Evolutionary conservation across 2,329 filamentous ascomycete species (phyloP).

Genomic region (Fusarium concolor): DNA sequence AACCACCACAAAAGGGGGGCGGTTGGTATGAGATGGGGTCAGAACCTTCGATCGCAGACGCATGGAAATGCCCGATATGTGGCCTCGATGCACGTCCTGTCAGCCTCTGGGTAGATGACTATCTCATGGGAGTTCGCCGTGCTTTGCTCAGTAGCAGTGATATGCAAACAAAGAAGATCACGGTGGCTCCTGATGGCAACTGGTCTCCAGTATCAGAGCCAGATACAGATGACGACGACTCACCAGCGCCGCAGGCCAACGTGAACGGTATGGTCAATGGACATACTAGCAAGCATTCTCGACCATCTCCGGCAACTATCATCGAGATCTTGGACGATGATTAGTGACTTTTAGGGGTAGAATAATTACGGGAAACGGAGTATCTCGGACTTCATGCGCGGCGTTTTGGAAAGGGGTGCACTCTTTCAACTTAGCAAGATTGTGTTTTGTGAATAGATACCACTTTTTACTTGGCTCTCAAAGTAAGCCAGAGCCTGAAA

Average conservation of each 20-base stretch:
- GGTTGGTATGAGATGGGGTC: conserved; percentile 16
- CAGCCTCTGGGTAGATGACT: conserved; percentile 78
- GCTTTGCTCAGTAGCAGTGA: conserved; percentile 55
- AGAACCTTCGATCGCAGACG: conserved; percentile 71
- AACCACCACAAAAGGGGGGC: conserved; percentile 46
- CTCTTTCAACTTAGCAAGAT: conserved; percentile 15
- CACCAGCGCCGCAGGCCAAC: conserved; percentile 18
- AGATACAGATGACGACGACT: conserved; percentile 46
- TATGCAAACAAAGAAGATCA: conserved; percentile 48
- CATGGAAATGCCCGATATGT: conserved; percentile 91
- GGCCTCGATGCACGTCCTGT: conserved; percentile 79
- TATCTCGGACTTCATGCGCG: neutral
- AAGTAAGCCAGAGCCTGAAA: neutral
- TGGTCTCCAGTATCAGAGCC: conserved; percentile 51
- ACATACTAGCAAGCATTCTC: conserved; percentile 12
- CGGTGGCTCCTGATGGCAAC: conserved; percentile 46
- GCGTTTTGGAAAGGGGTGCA: conserved; percentile 32
- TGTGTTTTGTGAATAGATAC: conserved; percentile 37
- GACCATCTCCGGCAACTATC: conserved; percentile 29
- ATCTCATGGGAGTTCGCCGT: conserved; percentile 71
- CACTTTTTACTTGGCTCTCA: conserved; percentile 11
- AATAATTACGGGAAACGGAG: neutral
- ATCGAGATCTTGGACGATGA: conserved; percentile 49
- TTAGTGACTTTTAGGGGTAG: neutral
- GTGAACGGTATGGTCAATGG: neutral